Evolutionary conservation across 169 alveolate species (phyloP).

Genomic region (Babesia caballi): DNA sequence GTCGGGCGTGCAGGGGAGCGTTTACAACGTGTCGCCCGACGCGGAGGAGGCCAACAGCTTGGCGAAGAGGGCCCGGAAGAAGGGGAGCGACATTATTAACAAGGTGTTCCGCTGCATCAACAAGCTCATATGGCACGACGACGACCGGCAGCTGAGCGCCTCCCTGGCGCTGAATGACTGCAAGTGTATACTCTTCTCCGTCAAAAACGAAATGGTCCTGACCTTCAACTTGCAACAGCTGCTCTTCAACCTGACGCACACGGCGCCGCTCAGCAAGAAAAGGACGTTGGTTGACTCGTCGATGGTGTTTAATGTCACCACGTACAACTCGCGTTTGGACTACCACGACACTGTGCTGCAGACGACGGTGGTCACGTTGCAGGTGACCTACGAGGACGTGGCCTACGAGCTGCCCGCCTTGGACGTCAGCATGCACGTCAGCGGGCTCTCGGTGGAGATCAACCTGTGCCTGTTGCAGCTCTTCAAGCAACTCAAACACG

Average conservation of each 20-base stretch:
- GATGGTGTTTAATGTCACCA: slow-evolving; percentile 24
- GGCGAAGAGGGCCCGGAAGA: neutral
- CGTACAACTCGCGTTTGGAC: slow-evolving; percentile 15
- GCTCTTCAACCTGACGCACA: slow-evolving; percentile 17
- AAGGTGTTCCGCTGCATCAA: neutral
- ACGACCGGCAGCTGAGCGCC: neutral
- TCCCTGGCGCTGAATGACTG: slow-evolving; percentile 10
- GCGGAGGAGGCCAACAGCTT: neutral
- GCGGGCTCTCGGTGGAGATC: slow-evolving; percentile 43
- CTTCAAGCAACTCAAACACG: slow-evolving; percentile 17
- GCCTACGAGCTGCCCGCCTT: neutral
- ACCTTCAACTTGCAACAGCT: slow-evolving; percentile 14
- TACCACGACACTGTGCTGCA: slow-evolving; percentile 34
- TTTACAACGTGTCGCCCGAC: slow-evolving; percentile 13
- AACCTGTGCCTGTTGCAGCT: slow-evolving; percentile 29
- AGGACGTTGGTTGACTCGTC: slow-evolving; percentile 16
- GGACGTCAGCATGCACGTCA: slow-evolving; percentile 23
- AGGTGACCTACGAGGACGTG: slow-evolving; percentile 18
- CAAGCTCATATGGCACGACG: slow-evolving; percentile 17
- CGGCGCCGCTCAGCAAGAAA: slow-evolving; percentile 7
- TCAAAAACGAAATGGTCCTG: slow-evolving; percentile 11
- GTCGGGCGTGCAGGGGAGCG: neutral
- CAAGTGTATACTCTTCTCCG: slow-evolving; percentile 9
- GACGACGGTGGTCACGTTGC: slow-evolving; percentile 26
- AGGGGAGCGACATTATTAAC: neutral